These are phyloP conservation scores for Ceratobasidium sp. DNA, from an alignment of 1,284 basidiomycete species.

Conservation along the genomic window DNA sequence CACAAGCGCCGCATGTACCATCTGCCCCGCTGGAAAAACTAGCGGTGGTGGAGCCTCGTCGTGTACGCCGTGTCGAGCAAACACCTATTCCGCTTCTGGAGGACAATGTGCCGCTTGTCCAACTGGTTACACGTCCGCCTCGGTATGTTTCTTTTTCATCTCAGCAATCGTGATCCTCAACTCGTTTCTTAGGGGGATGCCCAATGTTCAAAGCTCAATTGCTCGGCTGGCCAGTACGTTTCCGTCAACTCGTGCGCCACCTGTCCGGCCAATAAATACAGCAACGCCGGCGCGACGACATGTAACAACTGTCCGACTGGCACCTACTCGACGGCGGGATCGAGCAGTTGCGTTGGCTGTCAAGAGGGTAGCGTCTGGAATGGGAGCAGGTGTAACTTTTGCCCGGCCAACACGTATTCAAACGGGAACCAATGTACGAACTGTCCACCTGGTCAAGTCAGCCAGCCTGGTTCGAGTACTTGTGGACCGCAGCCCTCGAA, in stretches of 20 bases:
- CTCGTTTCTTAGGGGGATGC: not conserved
- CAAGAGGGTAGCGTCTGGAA: no score
- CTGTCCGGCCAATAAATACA: conserved; percentile 8
- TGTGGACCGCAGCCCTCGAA: not conserved
- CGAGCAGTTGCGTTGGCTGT: no score
- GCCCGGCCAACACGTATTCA: not conserved
- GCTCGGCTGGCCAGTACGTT: conserved; percentile 8
- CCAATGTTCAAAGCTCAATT: not conserved
- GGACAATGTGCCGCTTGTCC: not conserved
- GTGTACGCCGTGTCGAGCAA: not conserved
- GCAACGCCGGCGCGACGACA: not conserved
- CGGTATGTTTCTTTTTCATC: not conserved
- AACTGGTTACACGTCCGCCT: not conserved
- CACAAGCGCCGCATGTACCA: conserved; percentile 3
- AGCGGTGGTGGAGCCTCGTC: not conserved
- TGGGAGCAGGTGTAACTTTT: not conserved
- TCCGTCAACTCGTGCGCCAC: conserved; percentile 2
- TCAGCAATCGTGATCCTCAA: not conserved
- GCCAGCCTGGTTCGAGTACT: not conserved
- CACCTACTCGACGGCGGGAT: not conserved
- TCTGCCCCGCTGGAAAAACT: conserved; percentile 21
- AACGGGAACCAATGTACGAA: not conserved
- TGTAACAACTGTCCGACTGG: not conserved
- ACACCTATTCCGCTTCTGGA: conserved; percentile 2
- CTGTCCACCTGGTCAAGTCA: not conserved